phyloP scores from a whole-genome alignment of 73 alveolate species.

The Stentor coeruleus region DNA sequence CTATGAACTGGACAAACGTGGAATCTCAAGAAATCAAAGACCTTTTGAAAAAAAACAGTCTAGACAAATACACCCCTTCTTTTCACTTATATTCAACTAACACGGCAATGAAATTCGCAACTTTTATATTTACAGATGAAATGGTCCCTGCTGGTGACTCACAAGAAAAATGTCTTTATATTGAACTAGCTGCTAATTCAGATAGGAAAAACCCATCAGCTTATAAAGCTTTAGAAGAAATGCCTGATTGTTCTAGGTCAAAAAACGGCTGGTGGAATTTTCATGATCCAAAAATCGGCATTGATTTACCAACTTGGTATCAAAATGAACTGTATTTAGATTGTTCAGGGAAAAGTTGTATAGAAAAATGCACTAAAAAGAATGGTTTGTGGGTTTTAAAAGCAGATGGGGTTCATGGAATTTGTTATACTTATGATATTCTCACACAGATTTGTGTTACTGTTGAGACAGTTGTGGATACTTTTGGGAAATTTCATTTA shows the following conservation, averaged over 20 bases:
- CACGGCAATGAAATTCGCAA: not conserved
- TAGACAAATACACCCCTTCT: not conserved
- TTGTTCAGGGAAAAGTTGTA: constrained; percentile 2
- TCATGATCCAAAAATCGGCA: constrained; percentile 14
- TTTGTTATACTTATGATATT: constrained; percentile 16
- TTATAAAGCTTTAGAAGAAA: not conserved
- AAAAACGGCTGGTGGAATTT: not conserved
- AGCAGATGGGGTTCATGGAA: not conserved
- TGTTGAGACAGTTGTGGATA: not conserved
- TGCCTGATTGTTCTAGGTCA: not conserved
- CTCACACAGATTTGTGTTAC: not conserved
- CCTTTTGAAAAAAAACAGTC: not conserved
- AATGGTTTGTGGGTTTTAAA: not conserved
- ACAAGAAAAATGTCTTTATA: not conserved
- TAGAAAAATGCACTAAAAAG: not conserved
- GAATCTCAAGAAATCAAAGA: not conserved
- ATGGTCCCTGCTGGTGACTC: constrained; percentile 20
- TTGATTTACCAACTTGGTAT: constrained; percentile 12
- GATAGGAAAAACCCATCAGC: not conserved
- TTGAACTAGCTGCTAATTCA: not conserved
- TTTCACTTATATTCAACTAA: constrained; percentile 1
- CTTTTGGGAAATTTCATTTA: not conserved
- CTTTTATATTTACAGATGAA: not conserved
- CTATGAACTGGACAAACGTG: not conserved
- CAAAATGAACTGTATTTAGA: not conserved